Evolutionary conservation across 345 rosid species (phyloP), one percentile per base, ranked within the genome.

Genomic region (Passiflora organensis): DNA sequence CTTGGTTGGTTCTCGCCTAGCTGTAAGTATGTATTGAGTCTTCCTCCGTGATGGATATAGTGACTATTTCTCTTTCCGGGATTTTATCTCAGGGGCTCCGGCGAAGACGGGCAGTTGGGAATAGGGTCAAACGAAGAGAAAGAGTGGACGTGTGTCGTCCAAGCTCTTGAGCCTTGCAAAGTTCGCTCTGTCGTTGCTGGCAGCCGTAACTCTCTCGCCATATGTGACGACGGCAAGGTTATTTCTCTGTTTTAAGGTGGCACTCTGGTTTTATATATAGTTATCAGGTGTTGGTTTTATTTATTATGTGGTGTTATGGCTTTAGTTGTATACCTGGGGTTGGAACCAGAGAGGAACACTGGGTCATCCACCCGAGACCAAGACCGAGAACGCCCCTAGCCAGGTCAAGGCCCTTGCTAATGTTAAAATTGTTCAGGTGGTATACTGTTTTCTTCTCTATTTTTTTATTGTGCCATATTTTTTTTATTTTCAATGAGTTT

Each of bases 261-360:
- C 11, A 11, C 51, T 41, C 23, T 46, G 5, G 38, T 48, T 51
- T 34, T 16, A 36, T 54, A 34, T 34, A 42, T 72, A 53, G 18
- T 60, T n/a, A 18, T 16, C 28, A 49, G 24, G 17, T 59, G 45
- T 38, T 42, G 59, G 15, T 5, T 41, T 41, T 13, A 15, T 41
- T 41, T 15, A 1, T 19, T 14, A 60, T 50, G 41, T 32, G 50
- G 11, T 50, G 39, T 36, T 48, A 15, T 23, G 8, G n/a, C 20
- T 44, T 32, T 66, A 94, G 99, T 70, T 94, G 85, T 94, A 89
- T 76, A 94, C 97, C 6, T 94, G 99, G 99, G 97, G 99, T 10
- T 94, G 99, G 99, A 94, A 94, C 77, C 99, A 94, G 76, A 81
- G 97, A 72, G 99, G 99, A 19, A 94, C 99, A 21, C 59, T 94